Evolutionary conservation across 2,329 filamentous ascomycete species (phyloP).

Genomic region (Ophiocordyceps sinensis): DNA sequence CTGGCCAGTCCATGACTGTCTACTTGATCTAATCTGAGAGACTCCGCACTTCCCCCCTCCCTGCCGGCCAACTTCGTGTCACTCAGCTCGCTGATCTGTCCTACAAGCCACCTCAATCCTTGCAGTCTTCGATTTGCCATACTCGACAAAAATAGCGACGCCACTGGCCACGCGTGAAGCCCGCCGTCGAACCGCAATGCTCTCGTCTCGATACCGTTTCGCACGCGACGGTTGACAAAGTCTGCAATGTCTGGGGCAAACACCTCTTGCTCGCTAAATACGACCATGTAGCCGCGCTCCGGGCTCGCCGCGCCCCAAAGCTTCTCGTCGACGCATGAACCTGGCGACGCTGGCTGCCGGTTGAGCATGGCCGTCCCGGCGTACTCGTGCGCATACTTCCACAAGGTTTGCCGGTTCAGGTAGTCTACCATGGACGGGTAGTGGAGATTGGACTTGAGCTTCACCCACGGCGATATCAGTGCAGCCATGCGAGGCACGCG

Average conservation of each 20-base stretch:
- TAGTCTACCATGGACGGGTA: slow-evolving; percentile 61
- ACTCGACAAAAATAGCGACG: slow-evolving; percentile 40
- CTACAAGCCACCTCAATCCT: slow-evolving; percentile 30
- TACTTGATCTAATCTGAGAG: slow-evolving; percentile 54
- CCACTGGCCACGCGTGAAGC: slow-evolving; percentile 76
- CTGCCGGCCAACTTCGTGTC: slow-evolving; percentile 6
- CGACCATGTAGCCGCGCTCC: slow-evolving; percentile 49
- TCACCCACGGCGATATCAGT: slow-evolving; percentile 71
- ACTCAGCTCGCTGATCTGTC: slow-evolving; percentile 21
- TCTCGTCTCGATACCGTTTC: slow-evolving; percentile 37
- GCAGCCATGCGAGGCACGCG: slow-evolving; percentile 39
- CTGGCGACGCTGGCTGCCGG: slow-evolving; percentile 42
- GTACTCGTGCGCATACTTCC: slow-evolving; percentile 58
- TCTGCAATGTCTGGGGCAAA: slow-evolving; percentile 55
- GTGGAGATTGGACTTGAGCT: slow-evolving; percentile 53
- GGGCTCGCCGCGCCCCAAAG: slow-evolving; percentile 58
- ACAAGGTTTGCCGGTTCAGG: slow-evolving; percentile 50
- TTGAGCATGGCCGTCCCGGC: slow-evolving; percentile 25
- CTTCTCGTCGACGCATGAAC: slow-evolving; percentile 47
- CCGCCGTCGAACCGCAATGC: slow-evolving; percentile 47
- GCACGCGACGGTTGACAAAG: slow-evolving; percentile 40
- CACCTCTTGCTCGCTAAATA: slow-evolving; percentile 66
- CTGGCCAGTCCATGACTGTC: slow-evolving; percentile 20
- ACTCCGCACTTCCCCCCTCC: slow-evolving; percentile 10
- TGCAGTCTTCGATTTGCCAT: slow-evolving; percentile 33